Percentiles rank a stretch among this genome's conserved stretches.
Conservation (phyloP, 106 monocot species). For the Allium fistulosum region DNA sequence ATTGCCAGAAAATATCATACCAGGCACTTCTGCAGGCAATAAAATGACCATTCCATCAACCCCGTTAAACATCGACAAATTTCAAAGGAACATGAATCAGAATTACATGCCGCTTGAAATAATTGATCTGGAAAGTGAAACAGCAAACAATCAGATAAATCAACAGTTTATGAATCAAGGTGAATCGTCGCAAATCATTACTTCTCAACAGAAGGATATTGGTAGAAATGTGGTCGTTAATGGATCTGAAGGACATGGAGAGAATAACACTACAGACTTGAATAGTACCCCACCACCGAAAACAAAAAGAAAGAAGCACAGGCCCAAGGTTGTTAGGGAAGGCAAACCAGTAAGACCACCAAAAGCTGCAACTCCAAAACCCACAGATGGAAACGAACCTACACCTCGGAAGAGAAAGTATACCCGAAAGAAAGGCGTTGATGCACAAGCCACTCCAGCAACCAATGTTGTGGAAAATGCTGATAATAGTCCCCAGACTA, state of each 20-base stretch:
- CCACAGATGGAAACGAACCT: slow-evolving; percentile 1
- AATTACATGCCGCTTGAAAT: slow-evolving; percentile 1
- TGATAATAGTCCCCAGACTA: slow-evolving; percentile 4
- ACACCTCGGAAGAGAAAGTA: slow-evolving; percentile 30
- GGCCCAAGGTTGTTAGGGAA: slow-evolving; percentile 71
- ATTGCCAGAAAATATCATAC: slow-evolving; percentile 4
- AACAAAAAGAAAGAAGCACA: slow-evolving; percentile 43
- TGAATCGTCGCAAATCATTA: slow-evolving; percentile 11
- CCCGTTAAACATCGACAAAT: slow-evolving; percentile 4
- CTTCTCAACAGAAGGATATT: slow-evolving; percentile 5
- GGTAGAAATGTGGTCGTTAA: not conserved
- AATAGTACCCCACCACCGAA: slow-evolving; percentile 26
- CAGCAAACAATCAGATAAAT: not conserved
- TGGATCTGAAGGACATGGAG: slow-evolving; percentile 3
- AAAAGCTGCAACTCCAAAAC: slow-evolving; percentile 28
- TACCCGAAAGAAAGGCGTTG: slow-evolving; percentile 17
- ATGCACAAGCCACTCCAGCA: not conserved
- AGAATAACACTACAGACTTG: slow-evolving; percentile 13
- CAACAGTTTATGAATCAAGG: not conserved
- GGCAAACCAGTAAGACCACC: slow-evolving; percentile 33
- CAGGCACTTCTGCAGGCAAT: not conserved
- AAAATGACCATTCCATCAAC: slow-evolving; percentile 1
- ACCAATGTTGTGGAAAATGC: not conserved
- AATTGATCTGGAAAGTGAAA: slow-evolving; percentile 3
- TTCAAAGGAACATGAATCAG: not conserved